These are phyloP conservation scores for Straminergon stramineum DNA, from an alignment of 225 moss, liverwort and hornwort species.

Conservation along the genomic window DNA sequence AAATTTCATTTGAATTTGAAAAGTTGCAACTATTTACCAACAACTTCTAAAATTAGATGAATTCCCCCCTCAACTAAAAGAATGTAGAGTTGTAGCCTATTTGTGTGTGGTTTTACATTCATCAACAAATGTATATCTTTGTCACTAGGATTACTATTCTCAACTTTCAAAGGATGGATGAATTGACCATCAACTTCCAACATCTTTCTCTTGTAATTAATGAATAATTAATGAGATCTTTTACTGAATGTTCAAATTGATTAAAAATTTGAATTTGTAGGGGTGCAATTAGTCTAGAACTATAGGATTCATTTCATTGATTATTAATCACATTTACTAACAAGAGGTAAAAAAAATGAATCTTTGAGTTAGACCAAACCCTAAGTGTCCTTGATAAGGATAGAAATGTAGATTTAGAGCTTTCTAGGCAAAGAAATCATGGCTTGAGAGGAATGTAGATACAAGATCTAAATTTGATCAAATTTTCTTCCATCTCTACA, in stretches of 20 bases:
- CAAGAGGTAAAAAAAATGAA: not conserved
- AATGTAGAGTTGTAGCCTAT: not conserved
- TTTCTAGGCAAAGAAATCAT: not conserved
- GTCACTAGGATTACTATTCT: not conserved
- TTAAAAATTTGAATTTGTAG: not conserved
- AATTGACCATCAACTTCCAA: not conserved
- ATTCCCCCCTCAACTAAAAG: not conserved
- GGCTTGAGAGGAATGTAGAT: not conserved
- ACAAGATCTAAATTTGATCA: not conserved
- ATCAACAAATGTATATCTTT: not conserved
- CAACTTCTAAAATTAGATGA: not conserved
- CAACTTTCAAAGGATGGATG: not conserved
- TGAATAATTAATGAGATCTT: no score
- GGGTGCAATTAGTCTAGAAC: not conserved
- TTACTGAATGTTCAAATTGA: not conserved
- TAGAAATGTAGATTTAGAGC: not conserved
- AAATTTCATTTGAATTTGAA: not conserved
- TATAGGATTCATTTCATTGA: not conserved
- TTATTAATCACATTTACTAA: not conserved
- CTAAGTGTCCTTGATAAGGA: not conserved
- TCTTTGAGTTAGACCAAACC: not conserved
- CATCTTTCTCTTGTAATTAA: not conserved
- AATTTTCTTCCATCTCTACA: not conserved
- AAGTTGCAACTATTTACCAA: not conserved
- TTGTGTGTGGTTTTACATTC: not conserved